Evolutionary conservation across 208 protist genomes (phyloP), one percentile per base, ranked within the genome.

Genomic region (Wallacemonas sp.): DNA sequence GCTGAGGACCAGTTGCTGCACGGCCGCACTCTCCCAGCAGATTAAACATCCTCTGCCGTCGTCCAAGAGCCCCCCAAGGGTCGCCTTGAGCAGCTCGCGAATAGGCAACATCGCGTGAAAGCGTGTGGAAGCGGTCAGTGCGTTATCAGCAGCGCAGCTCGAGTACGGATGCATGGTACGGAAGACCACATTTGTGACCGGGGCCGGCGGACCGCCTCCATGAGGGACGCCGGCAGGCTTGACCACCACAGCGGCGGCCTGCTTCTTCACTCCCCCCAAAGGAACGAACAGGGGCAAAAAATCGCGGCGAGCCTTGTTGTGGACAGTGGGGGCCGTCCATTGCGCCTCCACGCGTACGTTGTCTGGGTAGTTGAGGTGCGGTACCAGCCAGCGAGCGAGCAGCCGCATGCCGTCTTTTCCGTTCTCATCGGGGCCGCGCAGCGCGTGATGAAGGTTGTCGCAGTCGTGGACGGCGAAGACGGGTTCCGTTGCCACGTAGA

Each of bases 401-500:
- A 45, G 59, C 26, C 67, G 48, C 64, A 82, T 68, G 2, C 76
- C 78, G 1, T 42, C 71, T 19, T 36, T 37, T 12, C 68, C 63
- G 36, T 37, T 22, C 0, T 29, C 26, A n/a, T 36, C 24, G 41
- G 21, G 57, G 41, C n/a, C 36, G 44, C 15, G 48, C 17, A 85
- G 61, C 21, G 71, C 82, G 3, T 73, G 50, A 6, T 65, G 36
- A 1, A 85, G 63, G 19, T 66, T 74, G 54, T 46, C n/a, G 38
- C 41, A 69, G 26, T 54, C 32, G 4, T 27, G 34, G 19, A 85
- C 61, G 15, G 13, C 34, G 26, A 85, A 46, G 5, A 79, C 68
- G 24, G 71, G 46, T 26, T 86, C 83, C 0, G 70, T 73, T 2
- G 69, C 70, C 17, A 90, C 64, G 65, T 65, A 84, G 29, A 86